phyloP scores from a whole-genome alignment of 257 asterid species.

The Eustoma russellianum region DNA sequence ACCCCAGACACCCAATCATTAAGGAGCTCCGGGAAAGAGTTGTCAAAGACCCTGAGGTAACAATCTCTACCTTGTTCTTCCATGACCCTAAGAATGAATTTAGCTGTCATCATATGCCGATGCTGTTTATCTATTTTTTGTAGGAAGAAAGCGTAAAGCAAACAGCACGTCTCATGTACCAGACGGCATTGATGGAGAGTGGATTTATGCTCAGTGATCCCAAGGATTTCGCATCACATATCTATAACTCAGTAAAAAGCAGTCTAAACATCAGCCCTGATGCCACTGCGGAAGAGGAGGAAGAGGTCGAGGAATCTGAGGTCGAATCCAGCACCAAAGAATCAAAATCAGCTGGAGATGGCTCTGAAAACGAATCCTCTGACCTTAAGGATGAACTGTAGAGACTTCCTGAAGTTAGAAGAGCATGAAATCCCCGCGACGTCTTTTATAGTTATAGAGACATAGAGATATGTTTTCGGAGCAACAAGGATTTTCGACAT shows the following conservation, averaged over 20 bases:
- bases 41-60: slow-evolving; percentile 58
- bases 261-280: slow-evolving; percentile 64
- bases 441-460: no score
- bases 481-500: no score
- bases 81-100: background rate
- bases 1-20: slow-evolving; percentile 83
- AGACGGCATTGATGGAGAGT: slow-evolving; percentile 88
- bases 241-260: slow-evolving; percentile 63
- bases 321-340: slow-evolving; percentile 29
- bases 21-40: slow-evolving; percentile 86
- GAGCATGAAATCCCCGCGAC: no score
- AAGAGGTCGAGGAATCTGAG: slow-evolving; percentile 50
- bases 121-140: background rate
- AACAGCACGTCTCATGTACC: slow-evolving; percentile 80
- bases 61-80: background rate
- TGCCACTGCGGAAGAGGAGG: slow-evolving; percentile 73
- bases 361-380: slow-evolving; percentile 15
- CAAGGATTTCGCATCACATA: slow-evolving; percentile 63
- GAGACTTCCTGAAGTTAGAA: slow-evolving; percentile 1
- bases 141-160: slow-evolving; percentile 59
- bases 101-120: background rate
- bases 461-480: no score
- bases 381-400: slow-evolving; percentile 65
- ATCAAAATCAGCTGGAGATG: slow-evolving; percentile 24
- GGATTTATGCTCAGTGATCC: slow-evolving; percentile 73